phyloP scores from a whole-genome alignment of 2,329 filamentous ascomycete genomes.

The Bipolaris gigantea region DNA sequence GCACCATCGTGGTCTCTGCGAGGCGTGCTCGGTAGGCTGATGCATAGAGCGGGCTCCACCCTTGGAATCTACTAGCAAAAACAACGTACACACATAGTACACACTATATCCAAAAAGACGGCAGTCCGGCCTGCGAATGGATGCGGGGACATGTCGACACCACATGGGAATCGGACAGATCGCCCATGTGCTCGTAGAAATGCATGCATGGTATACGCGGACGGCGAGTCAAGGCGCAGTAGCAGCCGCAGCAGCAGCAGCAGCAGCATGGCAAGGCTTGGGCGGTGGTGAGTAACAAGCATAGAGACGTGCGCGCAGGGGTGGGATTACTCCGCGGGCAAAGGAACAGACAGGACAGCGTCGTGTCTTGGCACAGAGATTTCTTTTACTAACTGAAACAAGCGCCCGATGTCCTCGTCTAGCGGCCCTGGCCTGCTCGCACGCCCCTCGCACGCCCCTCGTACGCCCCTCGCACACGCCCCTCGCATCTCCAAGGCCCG shows the following conservation, averaged over 20 bases:
- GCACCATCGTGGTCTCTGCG: background rate
- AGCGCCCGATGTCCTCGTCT: constrained; percentile 16
- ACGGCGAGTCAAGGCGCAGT: too few relatives aligned
- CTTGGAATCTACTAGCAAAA: constrained; percentile 21
- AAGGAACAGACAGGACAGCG: constrained; percentile 17
- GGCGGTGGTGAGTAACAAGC: background rate
- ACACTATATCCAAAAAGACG: constrained; percentile 1
- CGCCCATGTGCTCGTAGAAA: too few relatives aligned
- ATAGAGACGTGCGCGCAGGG: constrained; percentile 7
- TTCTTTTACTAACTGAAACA: constrained; percentile 28
- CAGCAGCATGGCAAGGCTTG: background rate
- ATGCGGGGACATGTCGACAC: constrained; percentile 9
- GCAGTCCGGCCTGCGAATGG: constrained; percentile 9
- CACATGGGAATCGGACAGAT: too few relatives aligned
- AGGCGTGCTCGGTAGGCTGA: constrained; percentile 17
- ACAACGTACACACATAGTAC: constrained; percentile 1
- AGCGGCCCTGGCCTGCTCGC: constrained; percentile 10
- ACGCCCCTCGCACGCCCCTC: too few relatives aligned
- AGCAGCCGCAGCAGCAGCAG: too few relatives aligned
- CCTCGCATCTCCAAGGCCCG: constrained; percentile 3
- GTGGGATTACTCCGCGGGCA: background rate
- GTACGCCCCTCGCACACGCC: too few relatives aligned
- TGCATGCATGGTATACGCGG: too few relatives aligned
- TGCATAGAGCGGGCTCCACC: constrained; percentile 18
- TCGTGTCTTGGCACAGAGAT: constrained; percentile 22